Percentiles rank a stretch among this genome's conserved stretches.
These are phyloP conservation scores for Acanthamoeba royreba DNA, from an alignment of 208 protist species.

Conservation along the genomic window DNA sequence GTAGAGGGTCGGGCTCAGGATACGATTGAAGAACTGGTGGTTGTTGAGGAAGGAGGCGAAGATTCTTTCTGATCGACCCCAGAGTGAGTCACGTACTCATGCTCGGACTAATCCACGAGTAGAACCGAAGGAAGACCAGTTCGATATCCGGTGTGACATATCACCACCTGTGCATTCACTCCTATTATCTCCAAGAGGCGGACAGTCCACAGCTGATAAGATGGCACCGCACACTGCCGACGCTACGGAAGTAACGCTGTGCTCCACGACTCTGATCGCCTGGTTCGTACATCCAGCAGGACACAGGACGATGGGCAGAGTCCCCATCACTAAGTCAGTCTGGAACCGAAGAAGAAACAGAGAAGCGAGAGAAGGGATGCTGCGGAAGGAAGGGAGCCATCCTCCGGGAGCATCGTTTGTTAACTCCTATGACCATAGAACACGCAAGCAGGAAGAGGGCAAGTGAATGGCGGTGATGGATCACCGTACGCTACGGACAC, in stretches of 20 bases:
- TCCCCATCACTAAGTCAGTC: no score
- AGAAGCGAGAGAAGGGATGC: no score
- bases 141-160: conserved; percentile 50
- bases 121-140: conserved; percentile 49
- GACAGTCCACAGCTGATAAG: conserved; percentile 43
- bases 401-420: no score
- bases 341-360: no score
- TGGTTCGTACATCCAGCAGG: no score
- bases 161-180: conserved; percentile 56
- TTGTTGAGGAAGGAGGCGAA: conserved; percentile 58
- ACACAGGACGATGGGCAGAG: no score
- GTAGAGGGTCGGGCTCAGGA: no score
- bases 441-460: no score
- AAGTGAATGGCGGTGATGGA: no score
- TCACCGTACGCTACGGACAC: not conserved
- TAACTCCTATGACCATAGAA: no score
- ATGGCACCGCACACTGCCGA: conserved; percentile 35
- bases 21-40: conserved; percentile 48
- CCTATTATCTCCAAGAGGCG: conserved; percentile 59
- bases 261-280: no score
- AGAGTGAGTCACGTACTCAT: not conserved
- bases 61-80: conserved; percentile 37
- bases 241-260: not conserved
- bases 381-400: no score
- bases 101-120: not conserved